Conservation (phyloP, 768 basidiomycete genomes). For the Erythrobasidium yunnanense region DNA sequence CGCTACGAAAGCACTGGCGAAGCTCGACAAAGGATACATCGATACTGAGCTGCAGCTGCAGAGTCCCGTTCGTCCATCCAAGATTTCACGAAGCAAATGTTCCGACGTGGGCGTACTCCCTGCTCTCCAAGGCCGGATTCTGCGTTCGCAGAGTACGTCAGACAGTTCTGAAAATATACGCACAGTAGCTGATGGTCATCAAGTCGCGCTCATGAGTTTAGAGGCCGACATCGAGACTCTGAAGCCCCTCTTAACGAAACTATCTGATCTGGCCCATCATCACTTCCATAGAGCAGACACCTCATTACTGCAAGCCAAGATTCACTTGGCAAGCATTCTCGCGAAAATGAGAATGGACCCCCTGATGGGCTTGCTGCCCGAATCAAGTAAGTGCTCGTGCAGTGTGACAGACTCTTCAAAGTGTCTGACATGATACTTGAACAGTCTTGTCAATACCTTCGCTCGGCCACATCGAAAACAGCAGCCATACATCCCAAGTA, state of each 20-base stretch:
- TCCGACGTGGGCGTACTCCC: too few relatives aligned
- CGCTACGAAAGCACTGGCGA: slow-evolving; percentile 15
- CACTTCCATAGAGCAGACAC: background rate
- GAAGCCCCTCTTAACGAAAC: too few relatives aligned
- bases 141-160: too few relatives aligned
- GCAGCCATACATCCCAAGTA: too few relatives aligned
- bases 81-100: too few relatives aligned
- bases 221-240: too few relatives aligned
- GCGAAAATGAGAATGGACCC: slow-evolving; percentile 71
- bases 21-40: slow-evolving; percentile 33
- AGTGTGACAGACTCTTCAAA: background rate
- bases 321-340: slow-evolving; percentile 69
- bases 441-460: slow-evolving; percentile 51
- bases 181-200: too few relatives aligned
- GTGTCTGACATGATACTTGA: background rate
- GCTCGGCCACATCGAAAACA: too few relatives aligned
- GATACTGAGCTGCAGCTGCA: slow-evolving; percentile 9
- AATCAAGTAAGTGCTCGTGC: slow-evolving; percentile 62
- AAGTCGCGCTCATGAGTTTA: too few relatives aligned
- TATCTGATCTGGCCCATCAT: too few relatives aligned
- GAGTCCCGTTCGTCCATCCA: background rate
- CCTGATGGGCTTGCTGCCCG: slow-evolving; percentile 76
- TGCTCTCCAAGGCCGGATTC: too few relatives aligned
- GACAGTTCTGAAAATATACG: too few relatives aligned
- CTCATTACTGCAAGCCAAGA: slow-evolving; percentile 48